These are phyloP conservation scores for Fusarium virguliforme DNA, from an alignment of 2,329 filamentous ascomycete genomes.

Conservation along the genomic window DNA sequence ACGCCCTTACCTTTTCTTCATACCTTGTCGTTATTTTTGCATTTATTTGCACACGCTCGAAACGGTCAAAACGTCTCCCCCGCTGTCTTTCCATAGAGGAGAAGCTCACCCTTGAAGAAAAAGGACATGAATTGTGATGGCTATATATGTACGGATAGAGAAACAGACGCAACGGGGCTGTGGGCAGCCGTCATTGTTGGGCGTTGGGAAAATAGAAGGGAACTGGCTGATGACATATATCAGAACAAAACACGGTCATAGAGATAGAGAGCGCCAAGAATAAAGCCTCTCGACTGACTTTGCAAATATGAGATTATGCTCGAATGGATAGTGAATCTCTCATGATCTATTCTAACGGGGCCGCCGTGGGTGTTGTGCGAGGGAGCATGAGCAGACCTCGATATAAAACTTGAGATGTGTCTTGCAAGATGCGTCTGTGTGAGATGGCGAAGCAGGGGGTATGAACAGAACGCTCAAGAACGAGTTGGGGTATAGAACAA, in stretches of 20 bases:
- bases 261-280: slow-evolving; percentile 50
- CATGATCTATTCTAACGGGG: neutral
- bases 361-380: neutral
- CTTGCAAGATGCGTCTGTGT: slow-evolving; percentile 9
- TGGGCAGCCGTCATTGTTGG: slow-evolving; percentile 48
- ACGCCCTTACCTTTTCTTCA: slow-evolving; percentile 29
- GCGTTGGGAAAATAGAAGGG: slow-evolving; percentile 54
- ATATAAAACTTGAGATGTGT: slow-evolving; percentile 8
- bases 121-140: slow-evolving; percentile 44
- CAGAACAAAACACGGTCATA: slow-evolving; percentile 43
- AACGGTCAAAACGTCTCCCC: slow-evolving; percentile 27
- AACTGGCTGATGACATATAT: slow-evolving; percentile 43
- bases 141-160: slow-evolving; percentile 52
- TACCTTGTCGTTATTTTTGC: slow-evolving; percentile 39
- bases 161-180: slow-evolving; percentile 39
- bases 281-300: slow-evolving; percentile 47
- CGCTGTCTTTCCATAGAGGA: slow-evolving; percentile 37
- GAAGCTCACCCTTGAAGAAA: slow-evolving; percentile 26
- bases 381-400: neutral
- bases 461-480: slow-evolving; percentile 20
- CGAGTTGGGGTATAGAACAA: slow-evolving; percentile 23
- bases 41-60: slow-evolving; percentile 21
- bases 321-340: neutral
- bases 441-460: slow-evolving; percentile 2
- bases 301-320: slow-evolving; percentile 4